A percentile compares a stretch with the other conserved stretches of the same genome.
Evolutionary conservation across 352 stramenopile genomes (phyloP).

Genomic region (Phytophthora idaei): DNA sequence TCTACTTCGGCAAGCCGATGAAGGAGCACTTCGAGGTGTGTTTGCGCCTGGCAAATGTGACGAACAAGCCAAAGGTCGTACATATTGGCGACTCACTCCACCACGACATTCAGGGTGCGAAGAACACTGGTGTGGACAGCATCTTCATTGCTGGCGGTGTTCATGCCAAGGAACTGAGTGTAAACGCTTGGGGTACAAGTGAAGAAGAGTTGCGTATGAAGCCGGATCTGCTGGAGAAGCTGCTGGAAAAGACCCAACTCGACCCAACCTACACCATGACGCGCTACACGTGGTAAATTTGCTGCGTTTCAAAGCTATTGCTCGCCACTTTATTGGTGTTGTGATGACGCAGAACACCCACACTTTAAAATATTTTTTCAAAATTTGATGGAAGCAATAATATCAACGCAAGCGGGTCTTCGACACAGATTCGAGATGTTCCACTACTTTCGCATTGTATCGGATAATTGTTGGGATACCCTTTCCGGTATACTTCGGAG

Average conservation of each 20-base stretch:
- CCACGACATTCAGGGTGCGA: slow-evolving; percentile 67
- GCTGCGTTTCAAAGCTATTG: neutral
- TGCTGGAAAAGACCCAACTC: slow-evolving; percentile 31
- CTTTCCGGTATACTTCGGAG: too few species aligned
- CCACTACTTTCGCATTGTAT: too few species aligned
- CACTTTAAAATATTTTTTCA: too few species aligned
- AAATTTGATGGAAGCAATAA: too few species aligned
- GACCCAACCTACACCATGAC: slow-evolving; percentile 38
- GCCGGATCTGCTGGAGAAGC: slow-evolving; percentile 28
- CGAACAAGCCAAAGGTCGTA: slow-evolving; percentile 44
- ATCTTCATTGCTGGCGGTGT: slow-evolving; percentile 69
- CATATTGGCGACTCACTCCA: slow-evolving; percentile 75
- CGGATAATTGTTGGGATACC: too few species aligned
- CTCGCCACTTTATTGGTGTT: too few species aligned
- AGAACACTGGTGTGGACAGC: slow-evolving; percentile 52
- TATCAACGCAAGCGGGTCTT: too few species aligned
- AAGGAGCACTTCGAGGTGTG: slow-evolving; percentile 78
- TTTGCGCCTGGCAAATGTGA: slow-evolving; percentile 40
- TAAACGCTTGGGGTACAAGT: slow-evolving; percentile 34
- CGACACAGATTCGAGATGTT: too few species aligned
- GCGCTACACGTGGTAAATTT: slow-evolving; percentile 44
- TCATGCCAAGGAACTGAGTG: slow-evolving; percentile 51
- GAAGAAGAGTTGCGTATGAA: slow-evolving; percentile 37
- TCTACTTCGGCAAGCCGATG: slow-evolving; percentile 89
- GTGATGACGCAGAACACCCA: too few species aligned